Conservation (phyloP, 202 grass and related monocot species). For the Saccharum hybrid region DNA sequence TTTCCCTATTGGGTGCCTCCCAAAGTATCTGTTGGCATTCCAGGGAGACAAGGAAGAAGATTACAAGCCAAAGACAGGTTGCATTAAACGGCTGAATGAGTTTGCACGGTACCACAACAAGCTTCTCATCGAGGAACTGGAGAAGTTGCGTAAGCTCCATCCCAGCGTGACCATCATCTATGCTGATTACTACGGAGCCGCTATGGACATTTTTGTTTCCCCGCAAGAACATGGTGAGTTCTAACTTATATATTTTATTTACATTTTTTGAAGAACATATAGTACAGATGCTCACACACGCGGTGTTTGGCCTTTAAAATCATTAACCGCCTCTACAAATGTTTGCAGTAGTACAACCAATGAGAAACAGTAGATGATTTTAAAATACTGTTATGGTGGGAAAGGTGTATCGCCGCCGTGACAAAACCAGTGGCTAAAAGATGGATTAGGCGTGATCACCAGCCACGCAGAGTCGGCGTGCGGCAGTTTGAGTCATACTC, state of each 20-base stretch:
- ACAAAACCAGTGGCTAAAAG: no score
- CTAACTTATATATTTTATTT: not conserved
- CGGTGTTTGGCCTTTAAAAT: no score
- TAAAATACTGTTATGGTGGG: not conserved
- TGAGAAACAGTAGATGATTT: not conserved
- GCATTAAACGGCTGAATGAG: conserved; percentile 60
- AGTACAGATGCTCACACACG: not conserved
- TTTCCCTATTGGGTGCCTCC: conserved; percentile 64
- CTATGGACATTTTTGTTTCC: conserved; percentile 52
- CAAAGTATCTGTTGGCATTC: conserved; percentile 48
- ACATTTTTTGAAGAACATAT: not conserved
- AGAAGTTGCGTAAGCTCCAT: conserved; percentile 49
- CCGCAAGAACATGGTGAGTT: conserved; percentile 62
- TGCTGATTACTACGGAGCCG: conserved; percentile 38
- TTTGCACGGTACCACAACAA: conserved; percentile 66
- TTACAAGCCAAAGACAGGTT: conserved; percentile 50
- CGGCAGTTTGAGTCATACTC: no score
- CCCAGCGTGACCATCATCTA: conserved; percentile 57
- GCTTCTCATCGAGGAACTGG: conserved; percentile 50
- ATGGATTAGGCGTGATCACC: no score
- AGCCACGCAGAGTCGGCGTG: no score
- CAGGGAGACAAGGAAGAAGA: conserved; percentile 46
- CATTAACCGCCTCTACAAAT: no score
- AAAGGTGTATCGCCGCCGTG: no score
- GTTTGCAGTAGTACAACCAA: no score